Conservation (phyloP, 805 yeast genomes). For the Ogataea nitratoaversa region DNA sequence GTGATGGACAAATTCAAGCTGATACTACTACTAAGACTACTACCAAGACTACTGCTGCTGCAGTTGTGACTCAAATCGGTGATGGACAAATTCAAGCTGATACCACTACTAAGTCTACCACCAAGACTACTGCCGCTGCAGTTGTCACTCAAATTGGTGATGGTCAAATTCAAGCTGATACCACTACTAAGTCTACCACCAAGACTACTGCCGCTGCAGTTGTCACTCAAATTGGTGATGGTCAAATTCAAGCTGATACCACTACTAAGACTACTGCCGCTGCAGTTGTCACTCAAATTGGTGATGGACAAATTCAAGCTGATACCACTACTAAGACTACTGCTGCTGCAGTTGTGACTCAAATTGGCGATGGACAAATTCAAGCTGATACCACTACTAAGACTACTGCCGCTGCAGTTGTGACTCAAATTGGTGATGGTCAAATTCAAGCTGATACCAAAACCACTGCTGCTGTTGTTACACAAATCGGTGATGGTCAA, state of each 20-base stretch:
- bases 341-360: constrained; percentile 21
- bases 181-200: constrained; percentile 31
- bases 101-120: constrained; percentile 32
- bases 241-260: constrained; percentile 34
- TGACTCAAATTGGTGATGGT: constrained; percentile 40
- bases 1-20: constrained; percentile 48
- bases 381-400: constrained; percentile 32
- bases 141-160: constrained; percentile 39
- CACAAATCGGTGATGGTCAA: constrained; percentile 55
- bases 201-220: constrained; percentile 31
- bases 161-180: constrained; percentile 42
- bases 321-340: constrained; percentile 7
- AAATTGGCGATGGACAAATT: constrained; percentile 47
- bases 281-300: constrained; percentile 21
- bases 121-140: constrained; percentile 24
- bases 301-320: constrained; percentile 28
- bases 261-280: constrained; percentile 31
- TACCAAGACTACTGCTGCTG: constrained; percentile 27
- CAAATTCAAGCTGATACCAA: constrained; percentile 35
- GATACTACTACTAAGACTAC: constrained; percentile 36
- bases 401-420: constrained; percentile 16
- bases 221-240: constrained; percentile 36
- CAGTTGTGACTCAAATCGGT: constrained; percentile 29
- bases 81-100: constrained; percentile 29
- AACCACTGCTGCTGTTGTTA: constrained; percentile 7